Conservation (phyloP, 306 rosid genomes). For the Biancaea sappan region DNA sequence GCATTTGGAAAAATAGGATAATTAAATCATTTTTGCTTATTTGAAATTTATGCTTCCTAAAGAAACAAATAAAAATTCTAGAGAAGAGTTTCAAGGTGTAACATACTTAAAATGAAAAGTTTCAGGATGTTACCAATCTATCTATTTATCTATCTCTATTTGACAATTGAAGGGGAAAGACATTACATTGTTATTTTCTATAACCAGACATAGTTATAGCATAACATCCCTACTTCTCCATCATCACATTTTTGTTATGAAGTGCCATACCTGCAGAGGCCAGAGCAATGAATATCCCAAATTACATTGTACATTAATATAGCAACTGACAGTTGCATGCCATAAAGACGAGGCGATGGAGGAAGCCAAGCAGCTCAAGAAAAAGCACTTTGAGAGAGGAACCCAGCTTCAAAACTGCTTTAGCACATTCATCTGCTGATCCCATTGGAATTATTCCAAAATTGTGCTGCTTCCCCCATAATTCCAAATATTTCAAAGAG, state of each 20-base stretch:
- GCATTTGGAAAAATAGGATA: too few relatives aligned
- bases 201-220: too few relatives aligned
- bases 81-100: too few relatives aligned
- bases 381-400: slow-evolving; percentile 32
- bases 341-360: background rate
- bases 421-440: slow-evolving; percentile 34
- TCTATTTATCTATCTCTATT: background rate
- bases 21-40: too few relatives aligned
- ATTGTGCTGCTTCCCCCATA: slow-evolving; percentile 32
- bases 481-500: background rate
- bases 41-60: too few relatives aligned
- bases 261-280: background rate
- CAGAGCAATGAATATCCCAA: background rate
- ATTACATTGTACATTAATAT: background rate
- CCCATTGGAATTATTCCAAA: slow-evolving; percentile 35
- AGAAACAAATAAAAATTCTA: too few relatives aligned
- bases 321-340: background rate
- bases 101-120: too few relatives aligned
- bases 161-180: background rate
- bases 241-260: background rate
- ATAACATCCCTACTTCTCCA: too few relatives aligned
- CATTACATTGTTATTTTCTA: too few relatives aligned
- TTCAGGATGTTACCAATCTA: too few relatives aligned
- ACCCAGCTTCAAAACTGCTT: slow-evolving; percentile 27
- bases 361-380: slow-evolving; percentile 35